Conservation (phyloP, 176 grass and related monocot genomes). For the Eragrostis curvula region DNA sequence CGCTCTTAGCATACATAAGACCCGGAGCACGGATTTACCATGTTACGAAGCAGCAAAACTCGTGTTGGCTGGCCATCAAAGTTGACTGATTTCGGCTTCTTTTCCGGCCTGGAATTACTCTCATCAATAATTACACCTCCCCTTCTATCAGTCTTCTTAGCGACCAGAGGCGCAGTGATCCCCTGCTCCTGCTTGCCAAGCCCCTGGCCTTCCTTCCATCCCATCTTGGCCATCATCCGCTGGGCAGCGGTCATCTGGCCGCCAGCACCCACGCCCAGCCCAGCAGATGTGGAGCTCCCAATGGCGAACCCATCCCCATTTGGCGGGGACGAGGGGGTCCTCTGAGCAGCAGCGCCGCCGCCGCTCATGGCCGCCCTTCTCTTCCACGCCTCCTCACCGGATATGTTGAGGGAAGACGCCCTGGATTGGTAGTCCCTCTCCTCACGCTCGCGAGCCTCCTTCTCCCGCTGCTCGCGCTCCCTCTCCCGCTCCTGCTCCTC, state of each 20-base stretch:
- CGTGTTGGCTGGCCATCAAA: conserved; percentile 71
- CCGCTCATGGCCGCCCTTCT: conserved; percentile 84
- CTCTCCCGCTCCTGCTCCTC: conserved; percentile 80
- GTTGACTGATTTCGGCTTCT: conserved; percentile 73
- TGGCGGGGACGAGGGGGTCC: conserved; percentile 49
- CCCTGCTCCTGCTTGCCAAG: conserved; percentile 95
- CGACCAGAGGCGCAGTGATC: conserved; percentile 80
- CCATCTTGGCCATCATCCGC: conserved; percentile 99
- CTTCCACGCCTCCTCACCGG: conserved; percentile 94
- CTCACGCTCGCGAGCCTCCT: conserved; percentile 56
- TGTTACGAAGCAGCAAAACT: conserved; percentile 83
- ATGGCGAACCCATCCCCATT: conserved; percentile 62
- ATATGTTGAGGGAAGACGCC: conserved; percentile 68
- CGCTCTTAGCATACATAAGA: background rate
- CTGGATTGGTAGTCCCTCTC: conserved; percentile 64
- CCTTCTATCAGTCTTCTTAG: conserved; percentile 85
- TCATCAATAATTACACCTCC: conserved; percentile 94
- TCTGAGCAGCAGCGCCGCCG: conserved; percentile 10
- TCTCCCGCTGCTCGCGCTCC: conserved; percentile 70
- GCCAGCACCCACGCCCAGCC: conserved; percentile 62
- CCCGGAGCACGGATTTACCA: conserved; percentile 53
- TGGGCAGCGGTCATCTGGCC: conserved; percentile 92
- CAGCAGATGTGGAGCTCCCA: conserved; percentile 56
- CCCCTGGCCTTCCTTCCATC: conserved; percentile 98
- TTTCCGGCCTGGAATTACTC: conserved; percentile 57